Base-by-base conservation (phyloP, 148 eudicot species). In the Dianthus caryophyllus region DNA sequence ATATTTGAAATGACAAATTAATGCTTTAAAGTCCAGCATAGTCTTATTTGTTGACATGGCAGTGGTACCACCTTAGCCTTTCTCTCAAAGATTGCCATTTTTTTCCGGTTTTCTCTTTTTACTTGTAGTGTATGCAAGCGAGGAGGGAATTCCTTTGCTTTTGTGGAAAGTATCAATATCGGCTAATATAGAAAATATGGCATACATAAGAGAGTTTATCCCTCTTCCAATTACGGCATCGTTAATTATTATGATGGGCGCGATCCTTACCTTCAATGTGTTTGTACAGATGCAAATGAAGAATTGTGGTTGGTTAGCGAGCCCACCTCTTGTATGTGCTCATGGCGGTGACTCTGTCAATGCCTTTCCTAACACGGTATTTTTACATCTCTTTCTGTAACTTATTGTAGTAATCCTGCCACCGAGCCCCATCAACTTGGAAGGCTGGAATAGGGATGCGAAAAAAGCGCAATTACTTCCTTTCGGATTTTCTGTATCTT, bases 311-410 rank as follows among this genome's bases (percentile, higher is more conserved):
- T 94, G 99, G 99, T 73, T 94, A 69, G 70, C 31, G 51, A 78
- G 61, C 72, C 96, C 97, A 61, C 99, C 99, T 69, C 83, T 90
- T 68, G 90, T 94, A 61, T 94, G 99, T 78, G 99, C 99, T 70
- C 99, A 94, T 82, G 99, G 99, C 61, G 99, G 99, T 75, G 99
- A 94, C 69, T 76, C 99, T 20, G 75, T 78, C 74, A 83, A 81
- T 71, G 88, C 92, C 60, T 94, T 88, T 56, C 97, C 99, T 49
- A 94, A 94, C 72, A 90, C 97, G 30, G 98, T 94, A 88, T 64
- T 78, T 38, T 71, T 54, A 54, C 51, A 29, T 70, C 39, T 62
- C 52, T 65, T 26, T 59, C 72, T 80, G 22, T 46, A 57, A 16
- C 48, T 55, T 33, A 24, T 18, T 56, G 20, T 26, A 26, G 15